Percentiles rank a stretch among this genome's conserved stretches.
Evolutionary conservation across 2,329 filamentous ascomycete species (phyloP).

Genomic region (Corynespora cassiicola): DNA sequence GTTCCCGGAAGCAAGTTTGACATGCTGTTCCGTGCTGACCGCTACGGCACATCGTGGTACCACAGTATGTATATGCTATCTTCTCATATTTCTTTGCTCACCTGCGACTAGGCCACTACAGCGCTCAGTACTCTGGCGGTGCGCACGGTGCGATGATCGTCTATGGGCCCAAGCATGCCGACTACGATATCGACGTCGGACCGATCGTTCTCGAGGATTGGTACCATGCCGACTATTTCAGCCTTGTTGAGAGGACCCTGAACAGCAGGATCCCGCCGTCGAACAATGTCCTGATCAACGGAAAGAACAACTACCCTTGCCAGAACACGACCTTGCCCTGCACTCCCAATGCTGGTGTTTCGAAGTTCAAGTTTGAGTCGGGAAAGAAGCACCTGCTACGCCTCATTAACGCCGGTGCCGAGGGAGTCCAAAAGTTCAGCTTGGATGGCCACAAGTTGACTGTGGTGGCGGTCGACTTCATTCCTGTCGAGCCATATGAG

Average conservation of each 20-base stretch:
- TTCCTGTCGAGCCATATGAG: slow-evolving; percentile 48
- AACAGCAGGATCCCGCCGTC: slow-evolving; percentile 24
- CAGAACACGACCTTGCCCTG: slow-evolving; percentile 30
- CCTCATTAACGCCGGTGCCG: slow-evolving; percentile 49
- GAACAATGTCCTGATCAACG: slow-evolving; percentile 29
- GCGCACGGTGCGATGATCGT: slow-evolving; percentile 46
- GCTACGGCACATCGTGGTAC: slow-evolving; percentile 34
- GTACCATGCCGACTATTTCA: slow-evolving; percentile 42
- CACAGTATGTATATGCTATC: slow-evolving; percentile 25
- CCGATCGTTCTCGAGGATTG: slow-evolving; percentile 49
- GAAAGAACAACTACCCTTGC: slow-evolving; percentile 33
- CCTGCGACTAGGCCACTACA: slow-evolving; percentile 43
- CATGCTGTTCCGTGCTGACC: slow-evolving; percentile 34
- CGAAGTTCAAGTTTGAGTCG: slow-evolving; percentile 48
- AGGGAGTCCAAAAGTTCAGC: slow-evolving; percentile 46
- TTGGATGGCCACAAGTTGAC: slow-evolving; percentile 51
- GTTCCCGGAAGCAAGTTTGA: slow-evolving; percentile 29
- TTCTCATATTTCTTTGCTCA: slow-evolving; percentile 10
- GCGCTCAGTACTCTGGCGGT: slow-evolving; percentile 47
- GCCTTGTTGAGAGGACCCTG: slow-evolving; percentile 37
- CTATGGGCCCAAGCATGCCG: slow-evolving; percentile 40
- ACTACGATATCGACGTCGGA: slow-evolving; percentile 51
- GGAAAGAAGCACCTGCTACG: slow-evolving; percentile 51
- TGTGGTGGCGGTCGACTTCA: slow-evolving; percentile 50
- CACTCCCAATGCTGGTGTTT: slow-evolving; percentile 25